Evolutionary conservation across 495 filamentous ascomycete genomes (phyloP).

Genomic region (Aspergillus carlsbadensis): DNA sequence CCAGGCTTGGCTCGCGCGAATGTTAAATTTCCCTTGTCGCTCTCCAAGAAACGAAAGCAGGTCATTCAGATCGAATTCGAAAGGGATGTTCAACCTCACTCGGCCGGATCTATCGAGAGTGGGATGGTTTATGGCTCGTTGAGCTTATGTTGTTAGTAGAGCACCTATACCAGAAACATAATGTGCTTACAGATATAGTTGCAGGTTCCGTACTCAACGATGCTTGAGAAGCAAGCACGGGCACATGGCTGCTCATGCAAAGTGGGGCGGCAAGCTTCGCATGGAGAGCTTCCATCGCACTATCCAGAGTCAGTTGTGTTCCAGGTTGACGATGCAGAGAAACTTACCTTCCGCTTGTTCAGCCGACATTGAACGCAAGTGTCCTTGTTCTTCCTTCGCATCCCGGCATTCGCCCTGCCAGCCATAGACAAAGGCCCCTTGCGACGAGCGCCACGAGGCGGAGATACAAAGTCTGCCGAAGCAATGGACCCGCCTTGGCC

Average conservation of each 20-base stretch:
- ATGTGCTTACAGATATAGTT: conserved; percentile 48
- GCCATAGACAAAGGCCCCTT: conserved; percentile 47
- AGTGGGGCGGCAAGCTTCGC: conserved; percentile 48
- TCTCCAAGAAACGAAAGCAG: conserved; percentile 43
- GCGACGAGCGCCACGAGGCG: conserved; percentile 46
- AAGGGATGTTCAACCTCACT: conserved; percentile 42
- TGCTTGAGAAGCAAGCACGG: conserved; percentile 46
- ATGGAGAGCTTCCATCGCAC: conserved; percentile 50
- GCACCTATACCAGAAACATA: background rate
- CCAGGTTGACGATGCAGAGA: background rate
- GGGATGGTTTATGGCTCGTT: conserved; percentile 48
- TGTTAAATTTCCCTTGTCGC: conserved; percentile 48
- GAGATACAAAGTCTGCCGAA: conserved; percentile 49
- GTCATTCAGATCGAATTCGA: conserved; percentile 41
- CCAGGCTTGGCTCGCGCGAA: conserved; percentile 46
- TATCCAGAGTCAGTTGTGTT: conserved; percentile 14
- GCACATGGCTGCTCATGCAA: conserved; percentile 50
- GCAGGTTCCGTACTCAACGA: conserved; percentile 52
- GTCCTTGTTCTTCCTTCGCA: conserved; percentile 50
- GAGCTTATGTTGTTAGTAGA: conserved; percentile 29
- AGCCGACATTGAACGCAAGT: conserved; percentile 49
- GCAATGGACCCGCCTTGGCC: conserved; percentile 47
- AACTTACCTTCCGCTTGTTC: conserved; percentile 48
- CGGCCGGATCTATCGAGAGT: conserved; percentile 35
- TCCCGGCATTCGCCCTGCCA: conserved; percentile 44